These are phyloP conservation scores for Prillingera fragicola DNA, from an alignment of 1,284 basidiomycete genomes.

Conservation along the genomic window DNA sequence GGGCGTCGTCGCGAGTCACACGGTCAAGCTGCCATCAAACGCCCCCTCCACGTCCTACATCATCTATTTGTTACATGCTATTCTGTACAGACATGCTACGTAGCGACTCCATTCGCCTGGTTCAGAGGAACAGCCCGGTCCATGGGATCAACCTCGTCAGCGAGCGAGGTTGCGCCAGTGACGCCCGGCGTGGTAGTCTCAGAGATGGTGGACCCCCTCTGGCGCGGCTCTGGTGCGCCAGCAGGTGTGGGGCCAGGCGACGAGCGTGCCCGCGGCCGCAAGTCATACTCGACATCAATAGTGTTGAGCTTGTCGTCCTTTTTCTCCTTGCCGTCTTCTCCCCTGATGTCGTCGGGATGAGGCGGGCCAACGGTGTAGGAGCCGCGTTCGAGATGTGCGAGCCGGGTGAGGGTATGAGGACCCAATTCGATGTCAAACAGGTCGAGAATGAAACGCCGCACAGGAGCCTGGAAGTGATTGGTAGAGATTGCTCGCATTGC, in stretches of 20 bases:
- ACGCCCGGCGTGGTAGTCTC: no score
- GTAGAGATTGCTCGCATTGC: constrained; percentile 78
- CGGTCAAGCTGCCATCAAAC: no score
- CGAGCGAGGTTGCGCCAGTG: no score
- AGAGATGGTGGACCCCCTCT: no score
- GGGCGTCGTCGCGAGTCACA: no score
- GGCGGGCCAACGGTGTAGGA: constrained; percentile 6
- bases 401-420: constrained; percentile 27
- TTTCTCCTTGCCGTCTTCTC: neutral
- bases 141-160: no score
- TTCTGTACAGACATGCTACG: no score
- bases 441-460: constrained; percentile 85
- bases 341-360: constrained; percentile 1
- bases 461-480: constrained; percentile 81
- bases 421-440: constrained; percentile 74
- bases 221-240: constrained; percentile 9
- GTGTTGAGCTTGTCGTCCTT: neutral
- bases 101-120: no score
- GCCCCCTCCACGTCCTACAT: no score
- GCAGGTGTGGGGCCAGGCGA: no score
- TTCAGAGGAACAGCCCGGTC: no score
- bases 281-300: constrained; percentile 1
- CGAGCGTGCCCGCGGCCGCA: constrained; percentile 6
- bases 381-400: constrained; percentile 27
- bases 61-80: no score